phyloP scores from a whole-genome alignment of 495 filamentous ascomycete species.

The Geoglossum glabrum region DNA sequence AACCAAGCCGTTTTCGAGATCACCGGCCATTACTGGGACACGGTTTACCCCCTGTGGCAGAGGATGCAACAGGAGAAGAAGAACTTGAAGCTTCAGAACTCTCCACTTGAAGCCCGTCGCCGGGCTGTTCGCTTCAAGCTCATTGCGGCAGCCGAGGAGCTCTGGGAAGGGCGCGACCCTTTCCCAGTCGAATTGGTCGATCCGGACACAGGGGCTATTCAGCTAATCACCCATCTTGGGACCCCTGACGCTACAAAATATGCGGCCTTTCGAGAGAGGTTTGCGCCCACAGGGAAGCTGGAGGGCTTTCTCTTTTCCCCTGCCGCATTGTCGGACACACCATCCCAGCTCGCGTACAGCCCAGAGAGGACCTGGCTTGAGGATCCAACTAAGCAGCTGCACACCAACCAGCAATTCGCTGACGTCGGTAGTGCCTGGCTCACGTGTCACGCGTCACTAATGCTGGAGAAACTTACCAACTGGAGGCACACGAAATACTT shows the following conservation, averaged over 20 bases:
- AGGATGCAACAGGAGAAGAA: not conserved
- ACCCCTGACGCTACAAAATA: not conserved
- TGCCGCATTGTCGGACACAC: not conserved
- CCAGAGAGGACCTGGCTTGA: not conserved
- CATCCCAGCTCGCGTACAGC: not conserved
- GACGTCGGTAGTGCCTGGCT: not conserved
- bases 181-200: not conserved
- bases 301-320: not conserved
- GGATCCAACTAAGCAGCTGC: not conserved
- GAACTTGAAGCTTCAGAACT: not conserved
- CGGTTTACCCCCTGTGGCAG: not conserved
- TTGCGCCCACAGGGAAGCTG: not conserved
- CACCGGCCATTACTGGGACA: not conserved
- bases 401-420: not conserved
- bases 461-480: not conserved
- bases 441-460: not conserved
- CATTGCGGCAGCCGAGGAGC: not conserved
- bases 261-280: not conserved
- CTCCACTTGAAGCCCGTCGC: not conserved
- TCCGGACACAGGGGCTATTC: not conserved
- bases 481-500: not conserved
- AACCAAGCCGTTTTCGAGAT: not conserved
- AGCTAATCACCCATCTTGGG: not conserved
- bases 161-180: slow-evolving; percentile 2
- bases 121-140: not conserved